Conservation (phyloP, 2,329 filamentous ascomycete genomes). For the Exophiala oligosperma region DNA sequence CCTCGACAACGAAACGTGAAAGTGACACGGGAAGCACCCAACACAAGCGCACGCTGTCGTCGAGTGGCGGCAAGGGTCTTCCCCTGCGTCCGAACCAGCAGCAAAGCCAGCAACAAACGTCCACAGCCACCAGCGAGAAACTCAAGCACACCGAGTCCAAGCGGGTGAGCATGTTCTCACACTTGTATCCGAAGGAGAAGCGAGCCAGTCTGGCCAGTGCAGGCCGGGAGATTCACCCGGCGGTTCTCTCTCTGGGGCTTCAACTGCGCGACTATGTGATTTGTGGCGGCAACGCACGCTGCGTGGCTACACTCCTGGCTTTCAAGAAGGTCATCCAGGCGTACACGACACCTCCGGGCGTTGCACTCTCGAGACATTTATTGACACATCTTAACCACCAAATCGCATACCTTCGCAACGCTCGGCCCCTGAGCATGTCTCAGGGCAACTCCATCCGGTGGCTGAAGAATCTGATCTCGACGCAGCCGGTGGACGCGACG, state of each 20-base stretch:
- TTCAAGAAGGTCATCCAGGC: slow-evolving; percentile 93
- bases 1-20: slow-evolving; percentile 21
- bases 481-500: slow-evolving; percentile 80
- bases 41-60: slow-evolving; percentile 36
- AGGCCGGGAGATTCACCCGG: slow-evolving; percentile 76
- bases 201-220: slow-evolving; percentile 62
- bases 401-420: slow-evolving; percentile 86
- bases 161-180: slow-evolving; percentile 75
- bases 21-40: slow-evolving; percentile 34
- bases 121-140: slow-evolving; percentile 31
- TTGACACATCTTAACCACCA: slow-evolving; percentile 91
- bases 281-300: slow-evolving; percentile 83
- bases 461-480: slow-evolving; percentile 88
- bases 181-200: slow-evolving; percentile 75
- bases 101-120: slow-evolving; percentile 34
- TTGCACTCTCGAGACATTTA: slow-evolving; percentile 84
- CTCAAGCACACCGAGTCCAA: slow-evolving; percentile 49
- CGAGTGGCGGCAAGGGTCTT: slow-evolving; percentile 20
- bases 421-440: slow-evolving; percentile 87
- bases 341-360: slow-evolving; percentile 85
- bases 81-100: slow-evolving; percentile 30
- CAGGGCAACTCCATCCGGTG: slow-evolving; percentile 97
- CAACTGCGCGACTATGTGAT: slow-evolving; percentile 88
- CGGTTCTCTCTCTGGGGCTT: slow-evolving; percentile 79
- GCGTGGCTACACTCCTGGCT: slow-evolving; percentile 82